These are phyloP conservation scores for Parsonsia alboflavescens DNA, from an alignment of 257 asterid species.

Conservation along the genomic window DNA sequence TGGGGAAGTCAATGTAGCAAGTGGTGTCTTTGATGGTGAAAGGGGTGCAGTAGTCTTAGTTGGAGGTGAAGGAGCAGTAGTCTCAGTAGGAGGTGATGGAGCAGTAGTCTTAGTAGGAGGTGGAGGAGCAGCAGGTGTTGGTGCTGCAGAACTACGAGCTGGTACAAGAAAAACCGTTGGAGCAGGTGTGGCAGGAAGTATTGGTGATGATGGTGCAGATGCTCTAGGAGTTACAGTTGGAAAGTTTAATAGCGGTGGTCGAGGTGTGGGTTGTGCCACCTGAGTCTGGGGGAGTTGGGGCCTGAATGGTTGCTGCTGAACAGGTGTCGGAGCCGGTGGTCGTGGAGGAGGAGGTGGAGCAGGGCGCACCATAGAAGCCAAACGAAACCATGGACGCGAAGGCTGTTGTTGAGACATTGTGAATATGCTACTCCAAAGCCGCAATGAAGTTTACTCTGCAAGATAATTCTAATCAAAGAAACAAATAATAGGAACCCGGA, in stretches of 20 bases:
- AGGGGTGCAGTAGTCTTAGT: slow-evolving; percentile 4
- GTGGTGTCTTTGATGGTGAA: slow-evolving; percentile 15
- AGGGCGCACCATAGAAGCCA: slow-evolving; percentile 15
- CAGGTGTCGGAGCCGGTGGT: slow-evolving; percentile 10
- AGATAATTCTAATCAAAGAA: no score
- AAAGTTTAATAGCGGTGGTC: not conserved
- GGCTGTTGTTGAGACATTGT: slow-evolving; percentile 28
- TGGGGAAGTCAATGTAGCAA: slow-evolving; percentile 5
- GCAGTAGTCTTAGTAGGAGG: not conserved
- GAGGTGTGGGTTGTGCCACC: slow-evolving; percentile 6
- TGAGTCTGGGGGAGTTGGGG: not conserved
- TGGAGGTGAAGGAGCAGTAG: not conserved
- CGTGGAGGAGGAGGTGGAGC: slow-evolving; percentile 6
- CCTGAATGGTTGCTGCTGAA: slow-evolving; percentile 14
- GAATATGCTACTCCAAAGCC: not conserved
- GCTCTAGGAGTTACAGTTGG: slow-evolving; percentile 12
- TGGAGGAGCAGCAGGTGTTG: no score
- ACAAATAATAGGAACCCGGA: no score
- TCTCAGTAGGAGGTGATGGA: not conserved
- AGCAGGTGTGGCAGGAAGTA: not conserved
- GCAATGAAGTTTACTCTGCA: not conserved
- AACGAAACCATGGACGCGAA: slow-evolving; percentile 22
- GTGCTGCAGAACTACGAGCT: no score
- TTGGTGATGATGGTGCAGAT: slow-evolving; percentile 13
- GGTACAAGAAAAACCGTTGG: slow-evolving; percentile 15